Evolutionary conservation across 1,284 basidiomycete genomes (phyloP), one percentile per base, ranked within the genome.

Genomic region (Anthracocystis walkeri): DNA sequence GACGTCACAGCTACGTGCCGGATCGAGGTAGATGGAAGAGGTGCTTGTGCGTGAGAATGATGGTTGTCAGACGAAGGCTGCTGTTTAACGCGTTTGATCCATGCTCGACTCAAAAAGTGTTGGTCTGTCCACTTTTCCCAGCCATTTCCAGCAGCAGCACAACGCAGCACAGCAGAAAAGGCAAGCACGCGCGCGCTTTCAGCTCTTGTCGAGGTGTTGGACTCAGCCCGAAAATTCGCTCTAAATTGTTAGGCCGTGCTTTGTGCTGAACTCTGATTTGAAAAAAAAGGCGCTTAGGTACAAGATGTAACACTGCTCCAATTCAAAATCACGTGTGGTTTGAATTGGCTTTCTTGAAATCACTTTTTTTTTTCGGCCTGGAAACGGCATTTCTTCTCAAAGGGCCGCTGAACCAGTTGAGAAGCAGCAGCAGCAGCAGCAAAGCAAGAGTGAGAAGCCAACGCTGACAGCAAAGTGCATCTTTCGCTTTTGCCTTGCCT

Each of bases 121-220:
- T 61, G 59, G 59, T 61, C 44, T 61, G 59, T 61, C 8, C 44
- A 45, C 23, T 23, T 31, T 46, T 48, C 29, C 14, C 46, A 31
- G 46, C 38, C 50, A 46, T 5, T 11, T 42, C 16, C 7, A 56
- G 16, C 41, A 46, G 42, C 42, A 8, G 29, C 29, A 29, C 29
- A 29, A 29, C 54, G 11, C 33, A 51, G 49, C 49, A 18, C 56
- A 57, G 55, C 23, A 29, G 42, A 40, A 11, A n/a, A 8, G 18
- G 6, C 1, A 29, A 7, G 21, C 23, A 12, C 41, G 23, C 55
- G 44, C 50, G 41, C 50, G 50, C 58, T 52, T 41, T 52, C 10
- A 23, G 18, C 31, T 35, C 11, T 35, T 35, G 33, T 35, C 33
- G 35, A 46, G 33, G 51, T 54, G 44, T 54, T 54, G 52, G 44